A percentile compares a stretch with the other conserved stretches of the same genome.
These are phyloP conservation scores for Tanacetum coccineum DNA, from an alignment of 129 eudicot genomes.

Conservation along the genomic window DNA sequence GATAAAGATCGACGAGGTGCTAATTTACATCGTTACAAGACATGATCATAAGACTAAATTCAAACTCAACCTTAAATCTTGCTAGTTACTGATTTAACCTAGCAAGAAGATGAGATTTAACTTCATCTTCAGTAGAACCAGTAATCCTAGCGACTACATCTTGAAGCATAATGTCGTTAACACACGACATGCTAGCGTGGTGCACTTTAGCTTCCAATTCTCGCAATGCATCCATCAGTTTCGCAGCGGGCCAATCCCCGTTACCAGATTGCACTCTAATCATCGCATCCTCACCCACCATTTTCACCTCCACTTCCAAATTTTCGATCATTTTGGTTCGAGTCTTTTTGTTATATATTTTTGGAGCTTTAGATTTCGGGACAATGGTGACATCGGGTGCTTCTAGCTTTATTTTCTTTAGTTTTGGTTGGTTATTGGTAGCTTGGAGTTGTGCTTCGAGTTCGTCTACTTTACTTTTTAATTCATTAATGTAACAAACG, in stretches of 20 bases:
- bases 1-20: neutral
- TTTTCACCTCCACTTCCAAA: constrained; percentile 48
- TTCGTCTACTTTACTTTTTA: constrained; percentile 44
- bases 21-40: neutral
- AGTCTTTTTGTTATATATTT: neutral
- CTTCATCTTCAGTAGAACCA: constrained; percentile 31
- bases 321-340: neutral
- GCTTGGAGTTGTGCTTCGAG: constrained; percentile 34
- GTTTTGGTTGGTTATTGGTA: neutral
- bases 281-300: constrained; percentile 55
- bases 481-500: constrained; percentile 57
- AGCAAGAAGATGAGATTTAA: constrained; percentile 38
- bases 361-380: neutral
- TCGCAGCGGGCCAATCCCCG: constrained; percentile 38
- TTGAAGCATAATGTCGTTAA: constrained; percentile 59
- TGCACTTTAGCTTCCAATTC: constrained; percentile 51
- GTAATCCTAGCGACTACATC: constrained; percentile 52
- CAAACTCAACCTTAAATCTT: neutral
- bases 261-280: constrained; percentile 48
- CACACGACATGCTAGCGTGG: constrained; percentile 63
- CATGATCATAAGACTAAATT: neutral
- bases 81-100: constrained; percentile 12
- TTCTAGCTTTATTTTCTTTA: constrained; percentile 28
- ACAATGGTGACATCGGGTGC: neutral
- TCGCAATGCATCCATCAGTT: constrained; percentile 48